phyloP scores from a whole-genome alignment of 2,329 filamentous ascomycete genomes.

The Aspergillus amoenus region DNA sequence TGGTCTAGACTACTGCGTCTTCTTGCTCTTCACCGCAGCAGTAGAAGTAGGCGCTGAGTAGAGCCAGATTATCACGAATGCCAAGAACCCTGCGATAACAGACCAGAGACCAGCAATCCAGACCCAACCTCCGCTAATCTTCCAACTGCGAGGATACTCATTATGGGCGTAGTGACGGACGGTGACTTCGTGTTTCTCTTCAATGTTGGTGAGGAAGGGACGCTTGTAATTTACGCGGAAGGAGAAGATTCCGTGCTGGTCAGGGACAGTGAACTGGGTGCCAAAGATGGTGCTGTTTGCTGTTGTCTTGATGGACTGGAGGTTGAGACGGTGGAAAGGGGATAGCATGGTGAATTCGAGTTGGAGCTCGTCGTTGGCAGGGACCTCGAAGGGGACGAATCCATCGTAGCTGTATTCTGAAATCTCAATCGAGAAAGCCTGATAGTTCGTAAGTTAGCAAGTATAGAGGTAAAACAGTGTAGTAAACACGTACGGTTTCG shows the following conservation, averaged over 20 bases:
- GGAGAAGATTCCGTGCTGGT: constrained; percentile 99
- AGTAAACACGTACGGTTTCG: constrained; percentile 72
- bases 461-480: not conserved
- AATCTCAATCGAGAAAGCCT: constrained; percentile 85
- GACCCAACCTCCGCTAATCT: constrained; percentile 87
- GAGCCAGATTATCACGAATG: constrained; percentile 85
- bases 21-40: constrained; percentile 43
- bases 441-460: constrained; percentile 26
- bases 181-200: constrained; percentile 93
- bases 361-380: constrained; percentile 72
- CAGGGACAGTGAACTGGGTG: constrained; percentile 76
- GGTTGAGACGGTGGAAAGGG: constrained; percentile 85
- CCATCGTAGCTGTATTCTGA: constrained; percentile 78
- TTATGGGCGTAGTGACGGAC: constrained; percentile 96
- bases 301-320: constrained; percentile 59
- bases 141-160: constrained; percentile 89
- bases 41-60: constrained; percentile 61
- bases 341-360: constrained; percentile 99
- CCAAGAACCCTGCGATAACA: constrained; percentile 80
- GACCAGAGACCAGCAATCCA: constrained; percentile 88
- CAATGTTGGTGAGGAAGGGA: constrained; percentile 82
- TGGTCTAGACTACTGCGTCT: constrained; percentile 41
- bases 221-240: constrained; percentile 97
- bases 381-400: constrained; percentile 71
- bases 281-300: constrained; percentile 71